A percentile compares a stretch with the other conserved stretches of the same genome.
phyloP scores from a whole-genome alignment of 2,329 filamentous ascomycete species.

The Exserohilum rostratum region DNA sequence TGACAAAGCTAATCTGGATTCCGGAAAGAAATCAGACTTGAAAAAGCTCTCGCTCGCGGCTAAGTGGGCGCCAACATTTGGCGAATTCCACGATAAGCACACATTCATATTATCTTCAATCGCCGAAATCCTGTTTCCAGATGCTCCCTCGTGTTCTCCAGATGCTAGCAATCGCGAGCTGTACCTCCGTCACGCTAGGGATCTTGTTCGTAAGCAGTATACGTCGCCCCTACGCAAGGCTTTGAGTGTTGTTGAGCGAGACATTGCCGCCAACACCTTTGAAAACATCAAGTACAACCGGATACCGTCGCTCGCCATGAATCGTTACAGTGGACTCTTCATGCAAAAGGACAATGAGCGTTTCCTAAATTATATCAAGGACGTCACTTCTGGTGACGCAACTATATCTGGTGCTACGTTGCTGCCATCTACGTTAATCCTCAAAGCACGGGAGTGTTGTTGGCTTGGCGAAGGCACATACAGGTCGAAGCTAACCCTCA shows the following conservation, averaged over 20 bases:
- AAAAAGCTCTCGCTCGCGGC: conserved; percentile 61
- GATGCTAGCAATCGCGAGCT: conserved; percentile 51
- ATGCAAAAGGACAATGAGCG: conserved; percentile 56
- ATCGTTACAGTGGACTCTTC: conserved; percentile 58
- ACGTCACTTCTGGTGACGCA: conserved; percentile 56
- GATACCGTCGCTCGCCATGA: conserved; percentile 64
- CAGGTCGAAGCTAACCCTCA: neutral
- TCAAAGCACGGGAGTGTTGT: conserved; percentile 26
- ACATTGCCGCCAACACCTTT: conserved; percentile 56
- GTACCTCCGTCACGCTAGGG: conserved; percentile 62
- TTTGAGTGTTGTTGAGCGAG: conserved; percentile 60
- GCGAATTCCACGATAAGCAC: conserved; percentile 63
- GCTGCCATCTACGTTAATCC: conserved; percentile 59
- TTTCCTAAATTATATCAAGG: conserved; percentile 58
- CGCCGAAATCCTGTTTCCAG: conserved; percentile 60
- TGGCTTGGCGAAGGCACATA: too few species aligned
- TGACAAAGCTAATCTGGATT: conserved; percentile 54
- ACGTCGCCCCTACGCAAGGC: conserved; percentile 60
- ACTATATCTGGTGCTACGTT: conserved; percentile 63
- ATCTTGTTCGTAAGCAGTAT: conserved; percentile 58
- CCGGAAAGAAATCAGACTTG: conserved; percentile 49
- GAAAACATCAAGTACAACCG: conserved; percentile 62
- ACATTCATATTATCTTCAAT: conserved; percentile 64
- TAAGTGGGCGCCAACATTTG: conserved; percentile 65
- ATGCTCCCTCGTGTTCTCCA: conserved; percentile 38